Evolutionary conservation across 116 monocot genomes (phyloP).

Genomic region (Posidonia oceanica): DNA sequence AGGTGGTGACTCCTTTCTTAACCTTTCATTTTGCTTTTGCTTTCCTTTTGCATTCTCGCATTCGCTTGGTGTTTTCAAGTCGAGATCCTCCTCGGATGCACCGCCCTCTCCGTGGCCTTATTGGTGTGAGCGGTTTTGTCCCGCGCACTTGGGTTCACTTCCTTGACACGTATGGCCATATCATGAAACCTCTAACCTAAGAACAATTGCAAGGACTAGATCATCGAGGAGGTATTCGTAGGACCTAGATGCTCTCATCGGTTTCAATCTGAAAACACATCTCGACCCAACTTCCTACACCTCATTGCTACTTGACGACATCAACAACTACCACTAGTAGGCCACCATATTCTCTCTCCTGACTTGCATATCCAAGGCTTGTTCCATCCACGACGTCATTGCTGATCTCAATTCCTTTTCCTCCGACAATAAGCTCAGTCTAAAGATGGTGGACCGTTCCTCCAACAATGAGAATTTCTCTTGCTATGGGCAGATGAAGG

Average conservation of each 20-base stretch:
- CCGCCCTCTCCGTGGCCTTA: no score
- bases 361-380: constrained; percentile 83
- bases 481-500: no score
- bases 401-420: constrained; percentile 80
- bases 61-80: no score
- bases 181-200: constrained; percentile 11
- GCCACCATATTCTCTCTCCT: constrained; percentile 56
- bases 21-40: no score
- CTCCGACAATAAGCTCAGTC: constrained; percentile 2
- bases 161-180: no score
- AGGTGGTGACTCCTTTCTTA: no score
- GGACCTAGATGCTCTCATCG: constrained; percentile 46
- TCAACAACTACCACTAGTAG: constrained; percentile 71
- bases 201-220: constrained; percentile 28
- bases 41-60: no score
- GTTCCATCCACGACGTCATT: constrained; percentile 87
- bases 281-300: constrained; percentile 27
- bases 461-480: no score
- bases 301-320: constrained; percentile 68
- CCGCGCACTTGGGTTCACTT: no score
- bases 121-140: no score
- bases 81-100: no score
- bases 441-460: no score
- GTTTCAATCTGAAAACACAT: neutral
- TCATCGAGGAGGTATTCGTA: constrained; percentile 64